Conservation (phyloP, 2,329 filamentous ascomycete genomes). For the Hirsutella rhossiliensis region DNA sequence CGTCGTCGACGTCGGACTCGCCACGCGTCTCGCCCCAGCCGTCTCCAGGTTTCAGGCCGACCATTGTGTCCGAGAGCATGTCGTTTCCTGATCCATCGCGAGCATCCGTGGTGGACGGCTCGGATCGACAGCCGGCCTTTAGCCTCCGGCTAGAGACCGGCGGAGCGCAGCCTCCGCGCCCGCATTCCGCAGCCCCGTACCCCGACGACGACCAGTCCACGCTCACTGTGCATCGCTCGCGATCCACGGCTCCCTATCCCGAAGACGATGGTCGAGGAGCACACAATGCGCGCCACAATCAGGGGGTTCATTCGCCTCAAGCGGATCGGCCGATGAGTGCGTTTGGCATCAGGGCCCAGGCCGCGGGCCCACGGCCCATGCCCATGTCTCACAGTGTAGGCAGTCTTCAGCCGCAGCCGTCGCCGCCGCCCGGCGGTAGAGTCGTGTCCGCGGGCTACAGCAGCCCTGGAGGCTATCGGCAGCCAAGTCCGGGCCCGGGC, state of each 20-base stretch:
- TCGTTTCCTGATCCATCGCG: slow-evolving; percentile 36
- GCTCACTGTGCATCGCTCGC: slow-evolving; percentile 27
- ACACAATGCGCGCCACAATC: slow-evolving; percentile 28
- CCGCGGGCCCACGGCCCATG: slow-evolving; percentile 20
- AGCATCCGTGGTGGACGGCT: slow-evolving; percentile 20
- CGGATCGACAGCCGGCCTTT: slow-evolving; percentile 36
- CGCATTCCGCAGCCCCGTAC: slow-evolving; percentile 54
- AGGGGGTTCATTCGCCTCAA: slow-evolving; percentile 34
- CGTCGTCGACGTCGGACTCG: slow-evolving; percentile 12
- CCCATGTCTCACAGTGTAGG: slow-evolving; percentile 32
- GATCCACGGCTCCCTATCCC: slow-evolving; percentile 38
- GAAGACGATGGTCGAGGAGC: slow-evolving; percentile 32
- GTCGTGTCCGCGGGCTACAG: slow-evolving; percentile 32
- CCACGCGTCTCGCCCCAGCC: slow-evolving; percentile 26
- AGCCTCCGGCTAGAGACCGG: slow-evolving; percentile 32
- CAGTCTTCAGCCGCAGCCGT: slow-evolving; percentile 29
- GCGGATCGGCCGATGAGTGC: slow-evolving; percentile 38
- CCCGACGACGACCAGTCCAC: slow-evolving; percentile 54
- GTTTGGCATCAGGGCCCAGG: slow-evolving; percentile 40
- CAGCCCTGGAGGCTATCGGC: slow-evolving; percentile 29
- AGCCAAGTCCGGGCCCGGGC: slow-evolving; percentile 24
- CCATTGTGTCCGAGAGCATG: slow-evolving; percentile 23
- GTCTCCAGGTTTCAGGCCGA: slow-evolving; percentile 28
- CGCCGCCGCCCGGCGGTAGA: slow-evolving; percentile 24
- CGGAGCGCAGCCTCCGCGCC: slow-evolving; percentile 20